Evolutionary conservation across 257 asterid species (phyloP), one percentile per base, ranked within the genome.

Genomic region (Echium plantagineum): DNA sequence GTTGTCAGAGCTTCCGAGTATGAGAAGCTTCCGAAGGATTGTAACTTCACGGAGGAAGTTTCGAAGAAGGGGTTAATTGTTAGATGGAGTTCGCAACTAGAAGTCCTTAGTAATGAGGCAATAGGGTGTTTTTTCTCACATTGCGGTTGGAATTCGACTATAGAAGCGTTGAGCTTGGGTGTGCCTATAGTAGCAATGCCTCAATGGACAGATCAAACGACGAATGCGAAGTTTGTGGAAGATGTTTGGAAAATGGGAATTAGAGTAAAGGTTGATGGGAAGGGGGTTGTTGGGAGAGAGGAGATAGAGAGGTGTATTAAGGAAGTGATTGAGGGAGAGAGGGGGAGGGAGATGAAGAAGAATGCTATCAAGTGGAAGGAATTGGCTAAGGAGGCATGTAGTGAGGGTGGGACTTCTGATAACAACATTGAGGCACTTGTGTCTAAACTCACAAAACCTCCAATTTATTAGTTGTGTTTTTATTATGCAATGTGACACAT

Each of bases 111-210:
- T 0, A 62, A 71, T 49, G 55, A 71, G 66, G 85, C 94, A 3
- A 60, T 85, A 1, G 95, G 95, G 3, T 86, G 95, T 22, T 84
- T 86, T 28, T 74, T 84, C 55, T 69, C 94, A 6, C 95, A 89
- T 21, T 81, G 85, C 16, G 97, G 97, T 7, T 89, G 97, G 95
- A 89, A 89, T 66, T 86, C 95, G 2, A 89, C 83, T 0, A 47
- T 74, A 0, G 95, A 89, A 62, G 83, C 95, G 5, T 48, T 86
- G 77, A 73, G 89, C 32, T 21, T 82, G 59, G 97, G 94, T 2
- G 82, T 86, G 72, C 91, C 95, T 4, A 78, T 86, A 89, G 89
- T 89, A 55, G 85, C 71, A 6, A 79, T 86, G 87, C 97, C 97
- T 1, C 84, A 78, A 17, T 89, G 95, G 95, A 82, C 89, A 1